Evolutionary conservation across 257 asterid genomes (phyloP).

Genomic region (Solanum etuberosum): DNA sequence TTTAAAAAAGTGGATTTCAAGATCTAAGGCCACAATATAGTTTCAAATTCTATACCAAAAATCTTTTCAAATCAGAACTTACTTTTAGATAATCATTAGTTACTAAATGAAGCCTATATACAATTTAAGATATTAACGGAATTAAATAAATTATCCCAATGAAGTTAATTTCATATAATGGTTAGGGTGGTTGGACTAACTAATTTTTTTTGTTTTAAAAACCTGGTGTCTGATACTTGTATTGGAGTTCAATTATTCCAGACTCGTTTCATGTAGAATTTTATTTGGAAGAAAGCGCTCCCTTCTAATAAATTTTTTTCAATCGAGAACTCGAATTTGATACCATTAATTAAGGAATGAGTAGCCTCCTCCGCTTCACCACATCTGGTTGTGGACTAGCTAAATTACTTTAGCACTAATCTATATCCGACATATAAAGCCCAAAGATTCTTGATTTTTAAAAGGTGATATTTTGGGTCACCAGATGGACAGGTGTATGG

Average conservation of each 20-base stretch:
- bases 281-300: rapidly evolving
- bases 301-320: too few species aligned
- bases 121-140: neutral
- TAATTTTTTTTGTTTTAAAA: too few species aligned
- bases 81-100: neutral
- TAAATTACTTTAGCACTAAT: neutral
- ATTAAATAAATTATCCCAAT: neutral
- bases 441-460: neutral
- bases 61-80: neutral
- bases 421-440: neutral
- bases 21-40: neutral
- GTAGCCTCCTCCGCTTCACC: too few species aligned
- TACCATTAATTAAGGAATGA: too few species aligned
- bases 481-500: neutral
- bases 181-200: neutral
- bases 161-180: neutral
- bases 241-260: too few species aligned
- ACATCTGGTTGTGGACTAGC: neutral
- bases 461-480: neutral
- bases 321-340: too few species aligned
- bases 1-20: neutral
- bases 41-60: neutral
- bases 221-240: too few species aligned
- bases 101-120: neutral
- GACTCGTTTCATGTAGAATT: too few species aligned